Conservation (phyloP, 2,329 filamentous ascomycete species). For the Colletotrichum musae region DNA sequence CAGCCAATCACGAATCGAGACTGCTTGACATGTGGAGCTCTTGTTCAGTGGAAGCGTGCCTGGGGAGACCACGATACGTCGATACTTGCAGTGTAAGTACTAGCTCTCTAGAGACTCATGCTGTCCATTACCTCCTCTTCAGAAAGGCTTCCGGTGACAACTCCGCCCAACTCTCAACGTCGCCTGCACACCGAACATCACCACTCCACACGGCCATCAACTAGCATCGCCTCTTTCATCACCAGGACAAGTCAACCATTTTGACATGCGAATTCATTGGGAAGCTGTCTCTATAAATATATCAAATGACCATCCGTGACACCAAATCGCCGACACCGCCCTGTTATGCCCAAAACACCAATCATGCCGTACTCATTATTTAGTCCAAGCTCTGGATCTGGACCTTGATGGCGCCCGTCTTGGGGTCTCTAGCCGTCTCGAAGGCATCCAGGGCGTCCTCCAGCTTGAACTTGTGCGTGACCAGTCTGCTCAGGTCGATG, state of each 20-base stretch:
- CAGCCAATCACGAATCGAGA: conserved; percentile 12
- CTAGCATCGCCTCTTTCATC: neutral
- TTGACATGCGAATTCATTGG: conserved; percentile 11
- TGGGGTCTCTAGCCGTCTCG: conserved; percentile 87
- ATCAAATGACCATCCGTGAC: conserved; percentile 36
- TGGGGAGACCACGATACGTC: neutral
- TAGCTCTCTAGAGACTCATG: too few species aligned
- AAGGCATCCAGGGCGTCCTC: conserved; percentile 94
- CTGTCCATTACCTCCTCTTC: too few species aligned
- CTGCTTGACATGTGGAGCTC: neutral
- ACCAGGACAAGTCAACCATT: neutral
- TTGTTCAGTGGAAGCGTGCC: neutral
- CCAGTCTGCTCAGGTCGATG: conserved; percentile 83
- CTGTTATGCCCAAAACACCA: conserved; percentile 39
- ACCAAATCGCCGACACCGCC: conserved; percentile 38
- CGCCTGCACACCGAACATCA: too few species aligned
- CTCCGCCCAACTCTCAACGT: too few species aligned
- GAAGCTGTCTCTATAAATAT: conserved; percentile 30
- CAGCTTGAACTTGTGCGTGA: conserved; percentile 88
- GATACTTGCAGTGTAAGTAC: too few species aligned
- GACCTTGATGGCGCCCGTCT: conserved; percentile 97
- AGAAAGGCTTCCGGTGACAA: too few species aligned
- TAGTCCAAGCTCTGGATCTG: conserved; percentile 84
- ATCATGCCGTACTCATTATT: conserved; percentile 17
- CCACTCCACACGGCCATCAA: too few species aligned